Evolutionary conservation across 2,329 filamentous ascomycete species (phyloP), one percentile per base, ranked within the genome.

Genomic region (Dactylellina haptotyla): DNA sequence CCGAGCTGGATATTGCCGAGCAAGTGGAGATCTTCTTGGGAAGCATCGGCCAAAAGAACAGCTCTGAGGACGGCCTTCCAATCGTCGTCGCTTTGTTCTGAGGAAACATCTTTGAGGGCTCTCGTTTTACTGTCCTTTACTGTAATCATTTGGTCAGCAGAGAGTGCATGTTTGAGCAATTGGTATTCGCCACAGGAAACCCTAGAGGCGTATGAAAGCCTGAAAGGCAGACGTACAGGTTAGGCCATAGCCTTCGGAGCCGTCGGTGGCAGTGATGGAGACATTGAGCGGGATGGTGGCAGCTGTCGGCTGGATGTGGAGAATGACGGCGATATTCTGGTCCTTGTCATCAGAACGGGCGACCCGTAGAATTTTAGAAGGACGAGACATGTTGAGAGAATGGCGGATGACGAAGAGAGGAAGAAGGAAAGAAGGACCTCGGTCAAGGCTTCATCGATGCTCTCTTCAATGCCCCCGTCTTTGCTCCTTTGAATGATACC

Each of bases 41-140:
- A 41, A 23, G 70, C 14, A 30, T 74, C 70, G 9, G 61, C 63
- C 6, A 74, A 48, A 9, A 74, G 70, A 14, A 74, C 70, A 5
- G 56, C 70, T 14, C 70, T 28, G 14, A 74, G 62, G 2, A 74
- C 70, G 8, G 70, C 58, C 39, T 74, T 74, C 70, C 70, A 74
- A n/a, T 74, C 70, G 9, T 74, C 70, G 25, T 74, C 70, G 25
- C 28, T 50, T 23, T 67, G 70, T 20, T 74, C 70, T 1, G 62
- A 67, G 16, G 62, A 62, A 16, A 62, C 10, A 39, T 74, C 70
- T 41, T 74, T 74, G 23, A 67, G 56, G 2, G 48, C 32, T 34
- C 58, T 74, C 4, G 62, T 62, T 51, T 74, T 74, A 56, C 62
- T 66, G 25, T 74, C 70, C 50, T 74, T 74, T 3, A 74, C 62